Base-by-base conservation (phyloP, 2,329 filamentous ascomycete species). In the Penicillium oxalicum region DNA sequence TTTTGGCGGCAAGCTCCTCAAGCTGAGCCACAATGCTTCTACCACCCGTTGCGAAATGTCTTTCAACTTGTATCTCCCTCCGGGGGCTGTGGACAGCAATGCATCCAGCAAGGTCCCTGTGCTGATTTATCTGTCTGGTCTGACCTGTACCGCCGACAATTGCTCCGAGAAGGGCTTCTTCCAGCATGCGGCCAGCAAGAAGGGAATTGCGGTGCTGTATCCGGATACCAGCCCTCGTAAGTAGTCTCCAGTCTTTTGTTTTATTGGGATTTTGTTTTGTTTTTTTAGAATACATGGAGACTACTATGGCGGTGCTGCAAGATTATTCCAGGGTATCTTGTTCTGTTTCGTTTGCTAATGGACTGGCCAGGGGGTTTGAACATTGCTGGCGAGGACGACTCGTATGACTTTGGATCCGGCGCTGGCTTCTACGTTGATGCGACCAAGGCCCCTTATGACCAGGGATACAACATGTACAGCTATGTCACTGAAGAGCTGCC, bases 381-480 rank as follows among this genome's bases (percentile, higher is more conserved):
- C 59, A 84, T 95, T 52, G 74, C 84, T 29, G 90, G 88, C 62
- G 91, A 97, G 76, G 83, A 94, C 63, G 91, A 95, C 56, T 70
- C 78, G 42, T 98, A 84, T 70, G 93, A 98, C 72, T 97, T 98
- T 67, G 93, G 93, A 61, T 82, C 82, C 54, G 91, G 87, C 4
- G 93, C 93, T 1, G 88, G 89, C 47, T 98, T 98, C 78, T 98
- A 98, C 77, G 75, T 98, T 59, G 85, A 98, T 69, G 90, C 91
- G 8, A 88, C 83, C 4, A 77, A 76, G 56, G 78, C 80, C 28
- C 89, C 90, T 8, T 98, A 84, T 77, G 75, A 75, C 50, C 74
- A 76, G 46, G 82, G 88, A 67, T 98, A 98, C 78, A 85, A 84
- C 60, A 98, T 98, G 93, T 90, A 97, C 77, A 83, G 79, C 54